These are phyloP conservation scores for Agaricus bisporus DNA, from an alignment of 768 basidiomycete genomes.

Conservation along the genomic window DNA sequence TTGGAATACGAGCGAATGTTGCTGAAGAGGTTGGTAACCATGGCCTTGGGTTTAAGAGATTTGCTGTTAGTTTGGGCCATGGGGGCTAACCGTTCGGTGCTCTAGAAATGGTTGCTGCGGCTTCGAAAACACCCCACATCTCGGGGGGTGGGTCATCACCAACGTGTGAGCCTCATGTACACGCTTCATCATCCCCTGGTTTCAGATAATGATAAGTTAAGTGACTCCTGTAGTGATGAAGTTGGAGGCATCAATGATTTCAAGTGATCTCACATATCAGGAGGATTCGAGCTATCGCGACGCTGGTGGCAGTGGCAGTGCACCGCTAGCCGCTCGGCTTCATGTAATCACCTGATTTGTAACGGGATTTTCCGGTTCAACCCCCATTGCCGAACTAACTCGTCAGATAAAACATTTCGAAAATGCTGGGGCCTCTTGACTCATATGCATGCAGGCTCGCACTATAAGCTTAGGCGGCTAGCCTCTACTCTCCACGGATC, in stretches of 20 bases:
- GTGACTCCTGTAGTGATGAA: neutral
- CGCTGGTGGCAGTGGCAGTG: too few species aligned
- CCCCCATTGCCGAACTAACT: too few species aligned
- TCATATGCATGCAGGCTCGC: neutral
- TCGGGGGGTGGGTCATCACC: neutral
- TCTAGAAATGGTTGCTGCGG: constrained; percentile 6
- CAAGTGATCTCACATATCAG: too few species aligned
- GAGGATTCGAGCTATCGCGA: too few species aligned
- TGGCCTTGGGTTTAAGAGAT: constrained; percentile 6
- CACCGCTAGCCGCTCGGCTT: too few species aligned
- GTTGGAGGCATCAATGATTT: neutral
- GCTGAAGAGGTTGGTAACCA: constrained; percentile 12
- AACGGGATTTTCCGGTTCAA: too few species aligned
- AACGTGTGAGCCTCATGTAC: constrained; percentile 6
- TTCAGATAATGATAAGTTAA: neutral
- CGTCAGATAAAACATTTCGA: neutral
- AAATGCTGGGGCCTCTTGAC: neutral
- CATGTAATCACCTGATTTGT: too few species aligned
- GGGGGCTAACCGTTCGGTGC: constrained; percentile 1
- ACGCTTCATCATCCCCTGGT: neutral
- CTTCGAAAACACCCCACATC: neutral
- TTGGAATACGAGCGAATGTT: constrained; percentile 11
- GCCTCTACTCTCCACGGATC: neutral
- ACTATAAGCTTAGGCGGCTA: constrained; percentile 3
- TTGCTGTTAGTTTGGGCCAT: constrained; percentile 8